A percentile compares a stretch with the other conserved stretches of the same genome.
phyloP scores from a whole-genome alignment of 2,329 filamentous ascomycete genomes.

The Colletotrichum eremochloae region DNA sequence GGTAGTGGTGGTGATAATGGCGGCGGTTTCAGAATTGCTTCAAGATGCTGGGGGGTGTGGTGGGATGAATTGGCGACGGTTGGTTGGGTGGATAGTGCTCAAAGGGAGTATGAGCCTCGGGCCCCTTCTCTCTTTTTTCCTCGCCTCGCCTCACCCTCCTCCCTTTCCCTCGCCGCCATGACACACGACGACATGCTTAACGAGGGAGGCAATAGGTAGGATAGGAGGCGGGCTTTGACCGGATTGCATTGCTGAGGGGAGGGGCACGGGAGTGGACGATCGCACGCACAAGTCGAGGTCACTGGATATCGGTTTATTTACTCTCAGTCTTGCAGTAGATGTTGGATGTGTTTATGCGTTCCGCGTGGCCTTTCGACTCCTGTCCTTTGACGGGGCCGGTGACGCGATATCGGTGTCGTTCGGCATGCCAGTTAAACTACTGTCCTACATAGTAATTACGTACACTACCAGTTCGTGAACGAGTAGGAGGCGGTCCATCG shows the following conservation, averaged over 20 bases:
- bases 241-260: constrained; percentile 5
- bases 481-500: neutral
- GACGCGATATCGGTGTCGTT: neutral
- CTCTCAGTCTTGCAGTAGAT: neutral
- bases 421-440: neutral
- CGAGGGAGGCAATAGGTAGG: neutral
- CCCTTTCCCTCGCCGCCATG: neutral
- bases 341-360: neutral
- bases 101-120: constrained; percentile 23
- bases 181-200: constrained; percentile 4
- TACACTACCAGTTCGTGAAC: neutral
- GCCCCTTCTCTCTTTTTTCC: neutral
- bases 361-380: neutral
- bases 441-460: neutral
- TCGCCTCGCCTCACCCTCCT: neutral
- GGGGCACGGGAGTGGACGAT: neutral
- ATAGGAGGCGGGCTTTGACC: neutral
- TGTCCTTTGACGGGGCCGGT: neutral
- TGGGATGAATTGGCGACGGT: constrained; percentile 22
- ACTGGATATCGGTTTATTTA: neutral
- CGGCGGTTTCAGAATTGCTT: constrained; percentile 59
- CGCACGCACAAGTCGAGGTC: neutral
- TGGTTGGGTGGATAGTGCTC: constrained; percentile 15
- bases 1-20: constrained; percentile 3
- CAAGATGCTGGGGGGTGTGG: constrained; percentile 47